Evolutionary conservation across 2,329 filamentous ascomycete species (phyloP).

Genomic region (Dothistroma septosporum): DNA sequence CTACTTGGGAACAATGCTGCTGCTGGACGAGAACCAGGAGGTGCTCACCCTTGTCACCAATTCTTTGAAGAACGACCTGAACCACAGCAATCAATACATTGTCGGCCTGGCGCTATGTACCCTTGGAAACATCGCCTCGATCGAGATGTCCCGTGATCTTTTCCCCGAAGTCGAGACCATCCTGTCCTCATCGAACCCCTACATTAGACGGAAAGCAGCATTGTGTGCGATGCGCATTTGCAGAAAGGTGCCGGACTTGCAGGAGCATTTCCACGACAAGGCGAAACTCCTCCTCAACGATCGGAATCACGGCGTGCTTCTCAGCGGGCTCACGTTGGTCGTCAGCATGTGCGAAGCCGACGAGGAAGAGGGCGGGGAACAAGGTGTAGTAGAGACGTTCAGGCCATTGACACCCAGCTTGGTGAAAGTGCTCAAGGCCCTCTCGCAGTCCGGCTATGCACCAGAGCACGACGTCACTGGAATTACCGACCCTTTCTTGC

Average conservation of each 20-base stretch:
- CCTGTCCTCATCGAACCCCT: slow-evolving; percentile 91
- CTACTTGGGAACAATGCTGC: slow-evolving; percentile 90
- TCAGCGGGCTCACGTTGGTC: slow-evolving; percentile 87
- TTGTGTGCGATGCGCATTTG: slow-evolving; percentile 99
- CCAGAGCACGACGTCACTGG: slow-evolving; percentile 98
- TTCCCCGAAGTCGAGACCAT: slow-evolving; percentile 94
- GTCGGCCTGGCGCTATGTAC: slow-evolving; percentile 95
- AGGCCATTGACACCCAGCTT: slow-evolving; percentile 77
- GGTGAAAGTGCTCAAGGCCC: slow-evolving; percentile 83
- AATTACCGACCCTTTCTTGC: slow-evolving; percentile 89
- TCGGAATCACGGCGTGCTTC: slow-evolving; percentile 88
- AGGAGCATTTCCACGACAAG: slow-evolving; percentile 96
- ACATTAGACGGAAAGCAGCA: slow-evolving; percentile 93
- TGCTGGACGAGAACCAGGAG: slow-evolving; percentile 97
- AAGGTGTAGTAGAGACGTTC: slow-evolving; percentile 86
- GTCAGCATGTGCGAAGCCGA: slow-evolving; percentile 92
- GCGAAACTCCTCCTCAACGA: slow-evolving; percentile 83
- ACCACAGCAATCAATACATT: slow-evolving; percentile 97
- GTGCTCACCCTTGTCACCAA: slow-evolving; percentile 96
- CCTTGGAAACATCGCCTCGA: slow-evolving; percentile 91
- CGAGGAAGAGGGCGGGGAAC: slow-evolving; percentile 84
- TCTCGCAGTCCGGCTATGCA: slow-evolving; percentile 93
- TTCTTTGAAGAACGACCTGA: slow-evolving; percentile 93
- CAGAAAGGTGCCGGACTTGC: slow-evolving; percentile 92
- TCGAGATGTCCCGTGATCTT: slow-evolving; percentile 97